Conservation (phyloP, 108 stramenopile species). For the Cyclotella kingstonii region DNA sequence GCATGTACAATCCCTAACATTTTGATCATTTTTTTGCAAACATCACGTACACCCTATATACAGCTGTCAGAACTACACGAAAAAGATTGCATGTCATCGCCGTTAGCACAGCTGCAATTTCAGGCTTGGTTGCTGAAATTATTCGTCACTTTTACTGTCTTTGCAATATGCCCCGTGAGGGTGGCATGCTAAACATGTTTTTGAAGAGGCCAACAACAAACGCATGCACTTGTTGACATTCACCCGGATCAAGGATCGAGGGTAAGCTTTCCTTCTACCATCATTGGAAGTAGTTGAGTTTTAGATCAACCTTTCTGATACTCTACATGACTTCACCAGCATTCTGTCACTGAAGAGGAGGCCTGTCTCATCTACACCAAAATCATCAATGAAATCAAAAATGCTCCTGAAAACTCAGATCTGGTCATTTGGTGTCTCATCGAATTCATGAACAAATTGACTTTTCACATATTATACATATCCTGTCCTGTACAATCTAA, state of each 20-base stretch:
- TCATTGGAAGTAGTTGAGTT: slow-evolving; percentile 80
- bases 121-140: slow-evolving; percentile 85
- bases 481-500: too few species aligned
- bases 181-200: slow-evolving; percentile 93
- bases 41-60: too few species aligned
- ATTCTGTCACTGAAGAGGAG: slow-evolving; percentile 96
- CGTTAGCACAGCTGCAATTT: slow-evolving; percentile 92
- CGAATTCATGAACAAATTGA: too few species aligned
- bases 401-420: slow-evolving; percentile 76
- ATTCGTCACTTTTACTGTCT: slow-evolving; percentile 89
- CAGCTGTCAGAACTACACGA: too few species aligned
- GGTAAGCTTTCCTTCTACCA: slow-evolving; percentile 59
- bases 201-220: slow-evolving; percentile 99
- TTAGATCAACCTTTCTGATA: slow-evolving; percentile 74
- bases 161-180: slow-evolving; percentile 88
- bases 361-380: slow-evolving; percentile 88
- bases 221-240: slow-evolving; percentile 95
- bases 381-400: slow-evolving; percentile 86
- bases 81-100: too few species aligned
- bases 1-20: too few species aligned
- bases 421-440: slow-evolving; percentile 76
- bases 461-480: too few species aligned
- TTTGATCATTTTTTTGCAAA: too few species aligned
- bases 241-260: slow-evolving; percentile 81
- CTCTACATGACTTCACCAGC: slow-evolving; percentile 88